Percentiles rank a stretch among this genome's conserved stretches.
Evolutionary conservation across 106 monocot species (phyloP).

Genomic region (Dendrobium huoshanense): DNA sequence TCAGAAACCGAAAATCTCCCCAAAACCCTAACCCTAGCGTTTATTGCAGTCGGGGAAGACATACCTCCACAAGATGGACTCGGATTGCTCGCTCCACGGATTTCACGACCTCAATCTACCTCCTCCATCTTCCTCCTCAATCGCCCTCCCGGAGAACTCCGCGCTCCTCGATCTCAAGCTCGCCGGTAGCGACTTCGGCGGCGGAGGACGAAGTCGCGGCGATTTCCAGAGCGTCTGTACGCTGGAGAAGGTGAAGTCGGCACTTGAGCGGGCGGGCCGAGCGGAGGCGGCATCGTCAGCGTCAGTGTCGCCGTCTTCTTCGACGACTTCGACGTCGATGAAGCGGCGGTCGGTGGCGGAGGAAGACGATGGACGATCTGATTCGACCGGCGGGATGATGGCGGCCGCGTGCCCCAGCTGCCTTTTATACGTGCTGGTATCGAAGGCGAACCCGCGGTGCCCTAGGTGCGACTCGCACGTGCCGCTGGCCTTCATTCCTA

Average conservation of each 20-base stretch:
- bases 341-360: constrained; percentile 2
- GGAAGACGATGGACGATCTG: constrained; percentile 22
- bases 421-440: constrained; percentile 70
- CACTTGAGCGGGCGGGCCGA: constrained; percentile 4
- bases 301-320: neutral
- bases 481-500: constrained; percentile 14
- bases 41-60: constrained; percentile 24
- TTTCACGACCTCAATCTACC: constrained; percentile 47
- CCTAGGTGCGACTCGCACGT: constrained; percentile 49
- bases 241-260: constrained; percentile 12
- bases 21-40: neutral
- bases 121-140: constrained; percentile 4
- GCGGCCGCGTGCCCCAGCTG: constrained; percentile 84
- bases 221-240: constrained; percentile 51
- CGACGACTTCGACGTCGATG: constrained; percentile 21
- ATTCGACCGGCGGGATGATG: constrained; percentile 22
- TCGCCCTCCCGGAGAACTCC: neutral
- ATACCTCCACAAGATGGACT: constrained; percentile 17
- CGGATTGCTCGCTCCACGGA: constrained; percentile 5
- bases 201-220: constrained; percentile 4
- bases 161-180: constrained; percentile 26
- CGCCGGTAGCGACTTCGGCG: neutral
- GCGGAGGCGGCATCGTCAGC: neutral
- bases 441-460: constrained; percentile 51
- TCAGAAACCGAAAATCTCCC: neutral